phyloP scores from a whole-genome alignment of 139 green algal genomes.

The Mesotaenium endlicherianum region DNA sequence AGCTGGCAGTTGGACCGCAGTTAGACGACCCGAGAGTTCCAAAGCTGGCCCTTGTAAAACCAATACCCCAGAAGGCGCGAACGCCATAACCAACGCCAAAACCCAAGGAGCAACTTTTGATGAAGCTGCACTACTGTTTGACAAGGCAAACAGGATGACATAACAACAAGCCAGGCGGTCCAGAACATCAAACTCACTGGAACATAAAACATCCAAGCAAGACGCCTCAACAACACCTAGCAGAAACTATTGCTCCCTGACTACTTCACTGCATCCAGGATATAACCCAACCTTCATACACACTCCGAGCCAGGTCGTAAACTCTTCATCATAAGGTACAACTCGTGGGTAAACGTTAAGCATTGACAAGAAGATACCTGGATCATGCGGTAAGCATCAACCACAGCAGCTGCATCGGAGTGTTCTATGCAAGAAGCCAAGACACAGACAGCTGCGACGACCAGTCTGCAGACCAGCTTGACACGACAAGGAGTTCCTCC shows the following conservation, averaged over 20 bases:
- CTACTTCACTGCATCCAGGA: not conserved
- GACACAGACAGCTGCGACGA: too few relatives aligned
- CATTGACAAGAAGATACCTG: conserved; percentile 5
- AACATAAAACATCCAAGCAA: not conserved
- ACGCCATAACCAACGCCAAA: too few relatives aligned
- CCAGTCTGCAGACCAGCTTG: too few relatives aligned
- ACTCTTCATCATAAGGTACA: not conserved
- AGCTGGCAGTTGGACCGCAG: not conserved
- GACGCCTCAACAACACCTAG: not conserved
- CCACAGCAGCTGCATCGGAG: conserved; percentile 33
- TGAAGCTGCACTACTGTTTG: too few relatives aligned
- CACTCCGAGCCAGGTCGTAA: not conserved
- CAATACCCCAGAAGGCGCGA: not conserved
- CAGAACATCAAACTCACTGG: not conserved
- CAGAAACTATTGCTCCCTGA: not conserved
- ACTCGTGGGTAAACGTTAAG: not conserved
- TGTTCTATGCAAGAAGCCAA: conserved; percentile 37
- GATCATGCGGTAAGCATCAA: conserved; percentile 48
- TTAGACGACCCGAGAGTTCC: not conserved
- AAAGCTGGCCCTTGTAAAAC: not conserved
- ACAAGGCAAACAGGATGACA: too few relatives aligned
- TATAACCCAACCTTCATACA: not conserved
- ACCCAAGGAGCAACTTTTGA: too few relatives aligned
- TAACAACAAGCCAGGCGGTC: too few relatives aligned
- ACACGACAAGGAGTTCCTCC: too few relatives aligned